Evolutionary conservation across 2,329 filamentous ascomycete genomes (phyloP).

Genomic region (Hymenoscyphus occultus): DNA sequence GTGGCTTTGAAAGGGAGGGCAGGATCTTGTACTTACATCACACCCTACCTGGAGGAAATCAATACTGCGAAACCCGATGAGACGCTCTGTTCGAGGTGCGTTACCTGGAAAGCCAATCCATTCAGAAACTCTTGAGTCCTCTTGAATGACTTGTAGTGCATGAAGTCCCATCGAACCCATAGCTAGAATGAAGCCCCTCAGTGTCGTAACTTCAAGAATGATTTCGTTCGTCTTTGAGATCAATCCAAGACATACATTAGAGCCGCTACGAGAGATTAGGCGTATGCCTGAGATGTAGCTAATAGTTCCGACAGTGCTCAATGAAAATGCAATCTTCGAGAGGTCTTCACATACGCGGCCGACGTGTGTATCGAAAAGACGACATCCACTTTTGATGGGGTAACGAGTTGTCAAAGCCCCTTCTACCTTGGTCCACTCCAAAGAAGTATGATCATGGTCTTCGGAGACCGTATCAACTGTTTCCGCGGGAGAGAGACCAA

Average conservation of each 20-base stretch:
- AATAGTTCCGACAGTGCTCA: conserved; percentile 1
- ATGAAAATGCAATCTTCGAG: not conserved
- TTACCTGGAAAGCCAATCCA: not conserved
- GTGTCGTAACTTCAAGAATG: not conserved
- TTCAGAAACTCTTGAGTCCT: not conserved
- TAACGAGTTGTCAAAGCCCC: not conserved
- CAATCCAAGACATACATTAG: not conserved
- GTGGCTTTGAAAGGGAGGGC: not conserved
- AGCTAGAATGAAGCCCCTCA: not conserved
- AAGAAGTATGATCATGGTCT: not conserved
- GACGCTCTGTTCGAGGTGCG: not conserved
- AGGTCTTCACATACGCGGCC: not conserved
- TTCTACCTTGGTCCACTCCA: not conserved
- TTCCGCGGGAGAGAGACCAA: not conserved
- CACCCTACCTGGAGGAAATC: not conserved
- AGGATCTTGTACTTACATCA: not conserved
- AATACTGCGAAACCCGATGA: not conserved
- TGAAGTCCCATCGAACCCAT: not conserved
- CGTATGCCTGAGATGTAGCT: not conserved
- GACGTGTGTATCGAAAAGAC: not conserved
- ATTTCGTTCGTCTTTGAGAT: not conserved
- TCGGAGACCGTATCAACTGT: not conserved
- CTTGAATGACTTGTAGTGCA: not conserved
- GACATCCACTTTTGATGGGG: not conserved
- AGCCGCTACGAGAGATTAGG: not conserved